phyloP scores from a whole-genome alignment of 768 basidiomycete species.

The Amanita polypyramis region DNA sequence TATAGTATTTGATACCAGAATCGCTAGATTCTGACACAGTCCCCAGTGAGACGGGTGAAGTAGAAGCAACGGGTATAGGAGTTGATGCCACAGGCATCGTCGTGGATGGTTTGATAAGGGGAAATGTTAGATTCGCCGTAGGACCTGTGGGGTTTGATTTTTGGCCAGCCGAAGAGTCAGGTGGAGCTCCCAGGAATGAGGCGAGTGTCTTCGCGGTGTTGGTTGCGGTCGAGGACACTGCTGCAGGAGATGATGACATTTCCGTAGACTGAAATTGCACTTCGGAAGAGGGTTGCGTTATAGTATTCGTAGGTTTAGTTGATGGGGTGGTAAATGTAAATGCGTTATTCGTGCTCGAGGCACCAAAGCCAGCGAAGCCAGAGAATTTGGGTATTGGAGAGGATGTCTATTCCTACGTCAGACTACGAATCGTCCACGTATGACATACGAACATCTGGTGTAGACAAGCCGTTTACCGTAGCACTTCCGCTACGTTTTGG shows the following conservation, averaged over 20 bases:
- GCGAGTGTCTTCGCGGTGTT: conserved; percentile 44
- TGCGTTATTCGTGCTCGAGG: conserved; percentile 18
- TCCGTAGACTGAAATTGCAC: conserved; percentile 5
- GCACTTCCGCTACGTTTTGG: conserved; percentile 36
- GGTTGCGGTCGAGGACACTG: conserved; percentile 24
- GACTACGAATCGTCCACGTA: conserved; percentile 6
- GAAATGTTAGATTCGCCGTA: conserved; percentile 1
- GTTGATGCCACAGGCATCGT: neutral
- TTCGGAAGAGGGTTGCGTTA: conserved; percentile 9
- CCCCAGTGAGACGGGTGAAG: conserved; percentile 10
- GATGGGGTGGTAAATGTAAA: conserved; percentile 30
- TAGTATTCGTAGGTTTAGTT: conserved; percentile 13
- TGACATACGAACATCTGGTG: conserved; percentile 11
- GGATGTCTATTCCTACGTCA: conserved; percentile 11
- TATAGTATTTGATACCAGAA: conserved; percentile 45
- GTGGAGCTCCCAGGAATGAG: conserved; percentile 25
- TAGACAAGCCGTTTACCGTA: conserved; percentile 13
- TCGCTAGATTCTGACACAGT: conserved; percentile 21
- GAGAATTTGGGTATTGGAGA: conserved; percentile 33
- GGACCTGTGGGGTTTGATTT: conserved; percentile 3
- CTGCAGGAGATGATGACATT: conserved; percentile 10
- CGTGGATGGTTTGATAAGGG: conserved; percentile 3
- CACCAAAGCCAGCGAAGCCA: conserved; percentile 44
- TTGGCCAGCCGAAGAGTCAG: conserved; percentile 5
- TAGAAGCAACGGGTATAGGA: neutral